phyloP scores from a whole-genome alignment of 139 green algal species.

The Mesostigma viride region DNA sequence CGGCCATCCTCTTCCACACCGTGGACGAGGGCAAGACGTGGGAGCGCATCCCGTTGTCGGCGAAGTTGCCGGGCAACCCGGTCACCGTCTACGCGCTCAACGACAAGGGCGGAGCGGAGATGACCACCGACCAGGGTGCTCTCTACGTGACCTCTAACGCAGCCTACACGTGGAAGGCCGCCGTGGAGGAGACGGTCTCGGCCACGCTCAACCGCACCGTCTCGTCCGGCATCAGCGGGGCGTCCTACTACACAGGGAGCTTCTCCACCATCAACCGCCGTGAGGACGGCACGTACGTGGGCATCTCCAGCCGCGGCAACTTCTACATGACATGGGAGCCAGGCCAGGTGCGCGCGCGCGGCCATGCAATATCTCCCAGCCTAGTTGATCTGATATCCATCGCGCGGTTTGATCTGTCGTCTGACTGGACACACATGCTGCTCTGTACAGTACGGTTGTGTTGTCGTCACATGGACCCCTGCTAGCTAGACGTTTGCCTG shows the following conservation, averaged over 20 bases:
- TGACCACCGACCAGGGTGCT: conserved; percentile 93
- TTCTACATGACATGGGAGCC: conserved; percentile 98
- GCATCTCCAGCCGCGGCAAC: conserved; percentile 87
- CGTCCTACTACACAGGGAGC: conserved; percentile 93
- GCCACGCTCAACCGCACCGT: conserved; percentile 84
- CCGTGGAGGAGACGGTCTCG: conserved; percentile 95
- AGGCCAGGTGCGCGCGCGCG: conserved; percentile 45
- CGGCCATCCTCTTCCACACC: conserved; percentile 94
- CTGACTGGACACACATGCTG: too few relatives aligned
- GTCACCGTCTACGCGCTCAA: background rate
- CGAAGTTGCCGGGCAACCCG: conserved; percentile 74
- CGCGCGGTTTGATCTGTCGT: too few relatives aligned
- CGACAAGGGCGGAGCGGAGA: conserved; percentile 69
- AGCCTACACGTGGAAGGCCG: conserved; percentile 87
- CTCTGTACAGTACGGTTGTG: too few relatives aligned
- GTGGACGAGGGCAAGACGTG: conserved; percentile 82
- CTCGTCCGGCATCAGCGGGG: conserved; percentile 78
- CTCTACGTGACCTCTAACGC: conserved; percentile 95
- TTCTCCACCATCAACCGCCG: conserved; percentile 81
- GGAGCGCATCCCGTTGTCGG: conserved; percentile 84
- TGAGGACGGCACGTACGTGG: conserved; percentile 76
- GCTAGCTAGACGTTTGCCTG: too few relatives aligned
- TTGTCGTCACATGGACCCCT: too few relatives aligned
- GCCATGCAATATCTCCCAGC: background rate
- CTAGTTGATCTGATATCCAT: too few relatives aligned